Evolutionary conservation across 1,284 basidiomycete species (phyloP).

Genomic region (Inonotus obliquus): DNA sequence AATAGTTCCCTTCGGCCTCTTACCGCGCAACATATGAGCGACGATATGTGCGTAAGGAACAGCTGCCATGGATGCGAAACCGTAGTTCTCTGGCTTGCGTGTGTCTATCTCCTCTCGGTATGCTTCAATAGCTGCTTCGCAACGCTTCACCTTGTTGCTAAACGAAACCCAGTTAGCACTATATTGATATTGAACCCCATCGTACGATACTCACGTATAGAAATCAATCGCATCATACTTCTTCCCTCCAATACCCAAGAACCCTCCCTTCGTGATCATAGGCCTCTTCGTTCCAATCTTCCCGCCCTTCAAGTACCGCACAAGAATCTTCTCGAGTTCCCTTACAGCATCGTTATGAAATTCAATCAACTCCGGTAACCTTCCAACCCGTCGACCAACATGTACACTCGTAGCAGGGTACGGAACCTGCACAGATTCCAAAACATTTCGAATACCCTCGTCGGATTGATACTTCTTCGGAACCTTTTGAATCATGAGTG

Average conservation of each 20-base stretch:
- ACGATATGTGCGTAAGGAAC: constrained; percentile 89
- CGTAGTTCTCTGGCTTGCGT: constrained; percentile 83
- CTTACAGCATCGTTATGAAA: constrained; percentile 84
- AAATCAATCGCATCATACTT: constrained; percentile 83
- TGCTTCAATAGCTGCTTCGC: constrained; percentile 75
- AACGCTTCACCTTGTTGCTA: constrained; percentile 69
- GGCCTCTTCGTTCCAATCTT: constrained; percentile 73
- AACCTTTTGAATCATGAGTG: constrained; percentile 68
- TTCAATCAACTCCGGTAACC: constrained; percentile 74
- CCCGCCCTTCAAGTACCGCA: constrained; percentile 80
- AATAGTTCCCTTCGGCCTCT: constrained; percentile 67
- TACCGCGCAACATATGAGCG: constrained; percentile 60
- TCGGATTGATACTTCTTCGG: constrained; percentile 74
- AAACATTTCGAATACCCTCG: constrained; percentile 68
- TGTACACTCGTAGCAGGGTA: constrained; percentile 84
- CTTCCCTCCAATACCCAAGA: constrained; percentile 68
- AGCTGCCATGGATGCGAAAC: constrained; percentile 90
- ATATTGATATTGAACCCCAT: constrained; percentile 9
- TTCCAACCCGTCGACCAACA: constrained; percentile 72
- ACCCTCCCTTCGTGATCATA: constrained; percentile 66
- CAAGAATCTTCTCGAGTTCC: constrained; percentile 78
- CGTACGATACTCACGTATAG: constrained; percentile 54
- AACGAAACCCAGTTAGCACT: neutral
- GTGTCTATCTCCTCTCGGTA: constrained; percentile 71
- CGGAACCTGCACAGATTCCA: constrained; percentile 68